Evolutionary conservation across 345 rosid species (phyloP), one percentile per base, ranked within the genome.

Genomic region (Lepidium aucheri): DNA sequence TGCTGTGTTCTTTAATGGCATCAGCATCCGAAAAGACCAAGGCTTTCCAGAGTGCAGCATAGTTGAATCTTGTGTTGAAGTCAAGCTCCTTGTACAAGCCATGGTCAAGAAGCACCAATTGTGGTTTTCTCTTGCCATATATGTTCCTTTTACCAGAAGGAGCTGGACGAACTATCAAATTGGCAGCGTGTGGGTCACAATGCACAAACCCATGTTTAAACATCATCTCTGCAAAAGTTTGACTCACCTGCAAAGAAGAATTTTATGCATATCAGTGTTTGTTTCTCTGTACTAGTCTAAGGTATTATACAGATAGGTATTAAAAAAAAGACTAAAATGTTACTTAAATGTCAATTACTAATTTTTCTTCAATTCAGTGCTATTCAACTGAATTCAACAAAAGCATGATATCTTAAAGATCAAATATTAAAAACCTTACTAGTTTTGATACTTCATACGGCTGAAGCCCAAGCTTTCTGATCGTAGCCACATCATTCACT

Each of bases 181-280:
- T 93, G 50, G 98, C 96, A 60, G 96, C 97, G 71, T 93, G 98
- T n/a, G 98, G 98, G 33, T 93, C 98, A 76, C 98, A 93, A 64
- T 93, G 98, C 74, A 90, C 96, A 73, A 93, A 93, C 12, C 97
- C 98, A 72, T 93, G 97, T 75, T 81, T 93, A 73, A 90, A 93
- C 82, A 88, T 93, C 98, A 93, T 93, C 76, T 93, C 97, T 49
- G 96, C 91, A 81, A 93, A 93, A 46, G 84, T 75, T 69, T 83
- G 87, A 81, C 86, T 90, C 51, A 90, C 90, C 98, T 93, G 84
- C 69, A 77, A 59, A 14, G 5, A 60, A 65, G 65, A 59, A 20
- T 8, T 40, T 33, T 35, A 7, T 0, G 47, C 59, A 30, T 13
- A 26, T 46, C 50, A 61, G 26, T 52, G n/a, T 40, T 12, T 11